Percentiles rank a stretch among this genome's conserved stretches.
These are phyloP conservation scores for Hippophae rhamnoides DNA, from an alignment of 306 rosid species.

Conservation along the genomic window DNA sequence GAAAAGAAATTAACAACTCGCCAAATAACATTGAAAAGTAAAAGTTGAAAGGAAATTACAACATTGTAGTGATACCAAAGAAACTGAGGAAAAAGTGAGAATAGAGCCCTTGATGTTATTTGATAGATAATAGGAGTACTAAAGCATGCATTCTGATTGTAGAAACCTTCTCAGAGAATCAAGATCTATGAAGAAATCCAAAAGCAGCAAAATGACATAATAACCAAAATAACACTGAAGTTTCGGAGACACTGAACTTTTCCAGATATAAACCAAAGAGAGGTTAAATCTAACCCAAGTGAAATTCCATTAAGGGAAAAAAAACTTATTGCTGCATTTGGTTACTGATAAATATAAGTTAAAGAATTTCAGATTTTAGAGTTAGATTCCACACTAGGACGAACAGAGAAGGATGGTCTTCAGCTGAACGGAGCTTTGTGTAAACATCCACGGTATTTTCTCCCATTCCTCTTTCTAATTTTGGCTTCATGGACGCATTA, in stretches of 20 bases:
- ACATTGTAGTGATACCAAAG: neutral
- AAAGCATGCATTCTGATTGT: neutral
- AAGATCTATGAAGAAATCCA: conserved; percentile 5
- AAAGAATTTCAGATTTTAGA: neutral
- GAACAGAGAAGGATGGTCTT: neutral
- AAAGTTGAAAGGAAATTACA: conserved; percentile 6
- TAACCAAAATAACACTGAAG: too few relatives aligned
- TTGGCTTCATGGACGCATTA: neutral
- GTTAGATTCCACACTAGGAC: neutral
- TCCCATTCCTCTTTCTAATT: neutral
- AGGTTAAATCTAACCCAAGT: neutral
- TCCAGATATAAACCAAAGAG: neutral
- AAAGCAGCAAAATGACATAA: too few relatives aligned
- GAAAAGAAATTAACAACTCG: conserved; percentile 22
- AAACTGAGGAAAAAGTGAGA: conserved; percentile 4
- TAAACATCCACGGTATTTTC: neutral
- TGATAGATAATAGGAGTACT: neutral
- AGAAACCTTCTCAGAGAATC: conserved; percentile 18
- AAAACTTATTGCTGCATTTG: neutral
- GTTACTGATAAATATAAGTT: neutral
- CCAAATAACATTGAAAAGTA: conserved; percentile 21
- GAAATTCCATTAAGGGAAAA: neutral
- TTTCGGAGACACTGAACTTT: neutral
- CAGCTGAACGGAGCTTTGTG: conserved; percentile 3
- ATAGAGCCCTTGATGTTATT: neutral